Percentiles rank a stretch among this genome's conserved stretches.
Evolutionary conservation across 192 early-diverging fungal genomes (phyloP).

Genomic region (Coemansia sp.): DNA sequence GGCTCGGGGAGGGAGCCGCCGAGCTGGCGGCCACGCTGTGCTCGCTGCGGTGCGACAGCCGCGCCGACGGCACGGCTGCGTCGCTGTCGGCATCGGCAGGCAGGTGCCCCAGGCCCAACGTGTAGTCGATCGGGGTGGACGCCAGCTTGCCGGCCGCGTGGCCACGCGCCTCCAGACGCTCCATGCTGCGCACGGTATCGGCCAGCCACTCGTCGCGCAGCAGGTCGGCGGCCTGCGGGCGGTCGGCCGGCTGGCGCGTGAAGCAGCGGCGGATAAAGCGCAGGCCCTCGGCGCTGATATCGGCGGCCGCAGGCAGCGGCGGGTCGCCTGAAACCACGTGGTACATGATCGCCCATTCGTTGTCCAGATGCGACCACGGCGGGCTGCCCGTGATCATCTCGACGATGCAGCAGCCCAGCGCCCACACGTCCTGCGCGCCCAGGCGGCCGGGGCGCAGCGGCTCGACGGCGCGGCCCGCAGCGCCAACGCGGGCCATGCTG

Average conservation of each 20-base stretch:
- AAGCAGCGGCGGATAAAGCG: constrained; percentile 81
- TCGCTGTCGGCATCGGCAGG: not conserved
- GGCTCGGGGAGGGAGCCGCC: constrained; percentile 10
- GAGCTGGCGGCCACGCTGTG: constrained; percentile 16
- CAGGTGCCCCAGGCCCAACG: constrained; percentile 6
- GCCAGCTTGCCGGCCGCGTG: constrained; percentile 14
- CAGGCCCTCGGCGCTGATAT: constrained; percentile 66
- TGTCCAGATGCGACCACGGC: constrained; percentile 87
- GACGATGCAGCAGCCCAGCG: constrained; percentile 84
- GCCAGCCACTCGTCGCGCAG: constrained; percentile 72
- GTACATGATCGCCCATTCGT: constrained; percentile 95
- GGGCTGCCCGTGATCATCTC: constrained; percentile 89
- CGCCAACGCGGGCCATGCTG: constrained; percentile 28
- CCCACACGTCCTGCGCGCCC: constrained; percentile 88
- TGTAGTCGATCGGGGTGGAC: constrained; percentile 12
- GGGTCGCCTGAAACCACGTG: constrained; percentile 78
- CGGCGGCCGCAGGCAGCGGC: constrained; percentile 68
- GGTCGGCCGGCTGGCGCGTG: constrained; percentile 62
- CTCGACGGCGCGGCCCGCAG: constrained; percentile 4
- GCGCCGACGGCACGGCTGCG: not conserved
- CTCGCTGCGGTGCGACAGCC: constrained; percentile 8
- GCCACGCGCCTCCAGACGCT: constrained; percentile 10
- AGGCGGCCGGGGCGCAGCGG: constrained; percentile 25
- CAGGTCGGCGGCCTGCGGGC: constrained; percentile 74
- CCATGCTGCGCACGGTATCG: constrained; percentile 31